Evolutionary conservation across 202 grass and related monocot genomes (phyloP).

Genomic region (Setaria viridis): DNA sequence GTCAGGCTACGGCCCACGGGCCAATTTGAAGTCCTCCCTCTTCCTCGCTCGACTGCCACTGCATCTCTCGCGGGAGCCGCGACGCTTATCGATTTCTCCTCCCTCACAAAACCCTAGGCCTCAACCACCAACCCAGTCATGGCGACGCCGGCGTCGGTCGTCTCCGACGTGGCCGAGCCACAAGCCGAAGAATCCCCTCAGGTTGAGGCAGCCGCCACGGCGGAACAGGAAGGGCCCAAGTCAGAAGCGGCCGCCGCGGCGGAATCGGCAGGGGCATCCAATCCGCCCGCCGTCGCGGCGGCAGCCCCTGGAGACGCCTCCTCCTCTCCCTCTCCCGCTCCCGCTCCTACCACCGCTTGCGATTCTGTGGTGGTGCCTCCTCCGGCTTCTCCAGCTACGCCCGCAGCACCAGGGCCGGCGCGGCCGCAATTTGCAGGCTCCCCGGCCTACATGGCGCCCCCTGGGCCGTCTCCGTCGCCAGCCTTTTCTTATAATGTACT

Average conservation of each 20-base stretch:
- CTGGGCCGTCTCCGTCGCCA: constrained; percentile 17
- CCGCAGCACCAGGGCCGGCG: constrained; percentile 36
- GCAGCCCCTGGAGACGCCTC: constrained; percentile 30
- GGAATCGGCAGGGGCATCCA: constrained; percentile 28
- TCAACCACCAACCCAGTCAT: constrained; percentile 32
- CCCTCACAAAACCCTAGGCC: constrained; percentile 56
- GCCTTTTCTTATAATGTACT: constrained; percentile 59
- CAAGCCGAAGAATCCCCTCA: constrained; percentile 19
- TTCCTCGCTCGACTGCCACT: neutral
- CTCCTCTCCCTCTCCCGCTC: constrained; percentile 6
- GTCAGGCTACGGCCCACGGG: neutral
- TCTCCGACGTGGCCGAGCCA: constrained; percentile 35
- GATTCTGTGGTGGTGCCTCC: neutral
- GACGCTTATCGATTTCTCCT: constrained; percentile 20
- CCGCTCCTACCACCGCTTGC: neutral
- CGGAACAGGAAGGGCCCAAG: constrained; percentile 6
- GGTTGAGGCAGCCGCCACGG: neutral
- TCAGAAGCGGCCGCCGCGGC: neutral
- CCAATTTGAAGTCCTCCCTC: neutral
- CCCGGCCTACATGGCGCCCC: constrained; percentile 38
- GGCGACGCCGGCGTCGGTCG: constrained; percentile 45
- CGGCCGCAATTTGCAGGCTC: constrained; percentile 53
- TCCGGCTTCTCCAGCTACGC: constrained; percentile 25
- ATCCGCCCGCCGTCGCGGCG: constrained; percentile 15
- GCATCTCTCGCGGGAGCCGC: constrained; percentile 7